These are phyloP conservation scores for Xylaria acuta DNA, from an alignment of 495 filamentous ascomycete species.

Conservation along the genomic window DNA sequence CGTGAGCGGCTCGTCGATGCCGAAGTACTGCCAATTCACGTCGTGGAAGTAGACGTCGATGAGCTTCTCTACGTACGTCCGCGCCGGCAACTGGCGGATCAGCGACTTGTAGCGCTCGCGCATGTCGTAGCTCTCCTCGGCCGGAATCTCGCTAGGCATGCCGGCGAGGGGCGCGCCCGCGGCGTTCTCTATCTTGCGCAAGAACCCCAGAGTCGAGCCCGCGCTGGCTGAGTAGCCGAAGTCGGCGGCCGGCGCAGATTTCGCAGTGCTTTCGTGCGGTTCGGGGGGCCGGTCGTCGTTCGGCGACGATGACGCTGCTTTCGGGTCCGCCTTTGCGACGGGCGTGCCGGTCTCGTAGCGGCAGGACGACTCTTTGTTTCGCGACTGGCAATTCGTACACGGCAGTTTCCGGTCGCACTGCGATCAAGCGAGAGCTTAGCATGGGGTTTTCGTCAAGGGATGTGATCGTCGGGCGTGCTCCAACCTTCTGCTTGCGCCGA, in stretches of 20 bases:
- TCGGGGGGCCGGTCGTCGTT: conserved; percentile 31
- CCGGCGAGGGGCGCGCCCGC: conserved; percentile 34
- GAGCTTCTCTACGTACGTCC: conserved; percentile 59
- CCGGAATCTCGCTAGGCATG: conserved; percentile 36
- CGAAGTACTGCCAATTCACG: conserved; percentile 66
- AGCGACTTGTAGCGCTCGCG: conserved; percentile 59
- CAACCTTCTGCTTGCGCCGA: conserved; percentile 67
- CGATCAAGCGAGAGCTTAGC: conserved; percentile 22
- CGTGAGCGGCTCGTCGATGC: conserved; percentile 60
- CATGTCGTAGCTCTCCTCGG: conserved; percentile 41
- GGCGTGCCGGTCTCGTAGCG: conserved; percentile 59
- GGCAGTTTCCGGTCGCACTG: conserved; percentile 67
- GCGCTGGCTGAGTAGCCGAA: conserved; percentile 58
- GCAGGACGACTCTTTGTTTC: conserved; percentile 56
- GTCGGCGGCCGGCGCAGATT: conserved; percentile 38
- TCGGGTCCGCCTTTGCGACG: conserved; percentile 47
- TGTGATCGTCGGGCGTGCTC: conserved; percentile 20
- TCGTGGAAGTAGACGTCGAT: conserved; percentile 61
- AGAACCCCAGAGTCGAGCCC: conserved; percentile 55
- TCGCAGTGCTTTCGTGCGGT: conserved; percentile 31
- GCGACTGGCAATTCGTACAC: conserved; percentile 65
- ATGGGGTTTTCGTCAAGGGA: conserved; percentile 16
- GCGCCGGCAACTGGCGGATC: conserved; percentile 60
- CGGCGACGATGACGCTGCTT: conserved; percentile 19
- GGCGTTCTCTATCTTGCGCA: conserved; percentile 54